A percentile compares a stretch with the other conserved stretches of the same genome.
phyloP scores from a whole-genome alignment of 2,329 filamentous ascomycete species.

The Fusarium globosum region DNA sequence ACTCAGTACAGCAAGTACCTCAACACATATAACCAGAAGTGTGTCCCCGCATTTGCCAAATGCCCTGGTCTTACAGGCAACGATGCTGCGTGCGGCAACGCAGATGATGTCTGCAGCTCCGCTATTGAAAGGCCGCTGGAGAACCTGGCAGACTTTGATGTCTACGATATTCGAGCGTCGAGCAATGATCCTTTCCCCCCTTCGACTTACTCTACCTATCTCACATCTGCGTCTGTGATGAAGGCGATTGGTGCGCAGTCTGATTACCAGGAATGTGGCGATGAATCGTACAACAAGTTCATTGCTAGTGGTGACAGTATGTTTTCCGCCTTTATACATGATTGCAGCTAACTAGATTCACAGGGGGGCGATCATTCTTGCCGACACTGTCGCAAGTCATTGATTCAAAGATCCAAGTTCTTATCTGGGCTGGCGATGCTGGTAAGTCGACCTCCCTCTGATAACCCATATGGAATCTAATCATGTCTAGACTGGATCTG shows the following conservation, averaged over 20 bases:
- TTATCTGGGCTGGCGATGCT: constrained; percentile 67
- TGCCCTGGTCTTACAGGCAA: constrained; percentile 34
- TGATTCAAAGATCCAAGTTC: constrained; percentile 57
- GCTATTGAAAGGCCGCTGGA: constrained; percentile 27
- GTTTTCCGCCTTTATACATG: neutral
- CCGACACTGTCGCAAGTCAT: constrained; percentile 57
- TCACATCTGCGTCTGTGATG: constrained; percentile 27
- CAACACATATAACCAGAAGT: constrained; percentile 45
- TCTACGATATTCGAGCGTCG: constrained; percentile 58
- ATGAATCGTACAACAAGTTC: constrained; percentile 28
- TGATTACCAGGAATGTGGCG: constrained; percentile 33
- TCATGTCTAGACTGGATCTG: constrained; percentile 70
- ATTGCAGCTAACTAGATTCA: fast-evolving
- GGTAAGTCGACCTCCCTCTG: no score
- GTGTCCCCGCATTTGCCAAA: constrained; percentile 37
- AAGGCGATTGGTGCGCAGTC: constrained; percentile 37
- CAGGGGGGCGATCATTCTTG: constrained; percentile 58
- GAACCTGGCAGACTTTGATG: constrained; percentile 50
- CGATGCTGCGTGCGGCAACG: constrained; percentile 42
- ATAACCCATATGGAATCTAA: no score
- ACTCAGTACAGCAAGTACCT: constrained; percentile 33
- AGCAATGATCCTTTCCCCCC: constrained; percentile 31
- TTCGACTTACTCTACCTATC: constrained; percentile 27
- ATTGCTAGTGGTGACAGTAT: constrained; percentile 38
- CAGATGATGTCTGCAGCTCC: constrained; percentile 40